phyloP scores from a whole-genome alignment of 495 filamentous ascomycete genomes.

The Hyphodiscus hymeniophilus region DNA sequence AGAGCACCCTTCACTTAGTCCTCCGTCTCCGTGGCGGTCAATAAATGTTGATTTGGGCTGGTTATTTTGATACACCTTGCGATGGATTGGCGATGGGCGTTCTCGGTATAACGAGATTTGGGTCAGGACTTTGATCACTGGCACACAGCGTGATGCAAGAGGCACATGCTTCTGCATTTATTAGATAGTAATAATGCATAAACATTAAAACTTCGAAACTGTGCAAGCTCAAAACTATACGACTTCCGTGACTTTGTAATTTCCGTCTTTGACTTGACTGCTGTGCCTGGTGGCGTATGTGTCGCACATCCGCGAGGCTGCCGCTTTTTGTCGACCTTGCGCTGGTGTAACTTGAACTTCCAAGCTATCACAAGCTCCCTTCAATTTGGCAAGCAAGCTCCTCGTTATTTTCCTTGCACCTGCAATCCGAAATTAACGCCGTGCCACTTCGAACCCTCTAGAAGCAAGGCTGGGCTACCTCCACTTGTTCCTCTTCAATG shows the following conservation, averaged over 20 bases:
- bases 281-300: too few relatives aligned
- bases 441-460: conserved; percentile 25
- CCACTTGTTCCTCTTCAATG: not conserved
- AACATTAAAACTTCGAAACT: not conserved
- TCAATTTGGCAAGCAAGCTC: not conserved
- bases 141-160: conserved; percentile 6
- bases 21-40: conserved; percentile 89
- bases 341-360: not conserved
- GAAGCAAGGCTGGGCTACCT: conserved; percentile 1
- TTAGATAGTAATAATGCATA: conserved; percentile 14
- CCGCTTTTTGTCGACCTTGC: conserved; percentile 37
- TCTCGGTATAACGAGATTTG: not conserved
- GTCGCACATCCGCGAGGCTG: conserved; percentile 51
- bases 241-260: too few relatives aligned
- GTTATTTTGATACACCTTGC: not conserved
- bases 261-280: too few relatives aligned
- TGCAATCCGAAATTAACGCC: not conserved
- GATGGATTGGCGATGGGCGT: conserved; percentile 1
- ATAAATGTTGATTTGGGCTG: not conserved
- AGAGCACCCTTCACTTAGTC: conserved; percentile 90
- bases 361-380: not conserved
- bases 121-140: conserved; percentile 1
- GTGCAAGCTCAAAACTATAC: too few relatives aligned
- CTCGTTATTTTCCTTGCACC: not conserved
- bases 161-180: not conserved